Conservation (phyloP, 331 rosid species). For the Phaseolus coccineus region DNA sequence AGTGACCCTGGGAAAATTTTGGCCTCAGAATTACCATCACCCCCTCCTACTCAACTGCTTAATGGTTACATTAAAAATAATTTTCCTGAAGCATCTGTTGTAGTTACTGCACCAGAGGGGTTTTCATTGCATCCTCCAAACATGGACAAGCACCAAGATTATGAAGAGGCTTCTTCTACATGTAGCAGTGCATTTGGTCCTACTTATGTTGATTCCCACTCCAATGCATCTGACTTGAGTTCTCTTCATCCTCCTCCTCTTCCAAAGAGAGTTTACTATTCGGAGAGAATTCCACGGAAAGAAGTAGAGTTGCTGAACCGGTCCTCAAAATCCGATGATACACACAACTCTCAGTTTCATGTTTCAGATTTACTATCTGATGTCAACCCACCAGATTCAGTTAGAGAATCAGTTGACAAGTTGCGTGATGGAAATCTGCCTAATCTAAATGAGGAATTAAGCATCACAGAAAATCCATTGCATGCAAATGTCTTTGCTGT, state of each 20-base stretch:
- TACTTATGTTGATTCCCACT: slow-evolving; percentile 56
- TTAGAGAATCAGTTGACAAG: slow-evolving; percentile 53
- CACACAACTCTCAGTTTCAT: slow-evolving; percentile 61
- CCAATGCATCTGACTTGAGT: slow-evolving; percentile 65
- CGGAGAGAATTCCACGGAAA: slow-evolving; percentile 90
- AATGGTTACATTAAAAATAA: slow-evolving; percentile 50
- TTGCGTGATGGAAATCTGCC: slow-evolving; percentile 55
- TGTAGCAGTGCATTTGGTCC: slow-evolving; percentile 58
- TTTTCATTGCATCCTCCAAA: slow-evolving; percentile 53
- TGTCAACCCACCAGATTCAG: slow-evolving; percentile 47
- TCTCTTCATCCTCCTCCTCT: slow-evolving; percentile 67
- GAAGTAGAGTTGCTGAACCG: slow-evolving; percentile 74
- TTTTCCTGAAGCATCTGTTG: slow-evolving; percentile 50
- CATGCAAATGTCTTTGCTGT: slow-evolving; percentile 48
- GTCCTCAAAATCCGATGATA: slow-evolving; percentile 81
- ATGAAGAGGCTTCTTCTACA: slow-evolving; percentile 54
- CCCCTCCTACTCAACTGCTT: slow-evolving; percentile 48
- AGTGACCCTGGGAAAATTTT: slow-evolving; percentile 50
- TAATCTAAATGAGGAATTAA: slow-evolving; percentile 46
- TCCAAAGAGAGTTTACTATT: slow-evolving; percentile 72
- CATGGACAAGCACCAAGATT: slow-evolving; percentile 52
- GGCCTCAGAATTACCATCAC: slow-evolving; percentile 44
- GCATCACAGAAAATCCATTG: slow-evolving; percentile 41
- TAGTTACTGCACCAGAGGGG: slow-evolving; percentile 51
- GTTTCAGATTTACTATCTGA: slow-evolving; percentile 64